Conservation (phyloP, 2,329 filamentous ascomycete genomes). For the Trichoderma sp. region DNA sequence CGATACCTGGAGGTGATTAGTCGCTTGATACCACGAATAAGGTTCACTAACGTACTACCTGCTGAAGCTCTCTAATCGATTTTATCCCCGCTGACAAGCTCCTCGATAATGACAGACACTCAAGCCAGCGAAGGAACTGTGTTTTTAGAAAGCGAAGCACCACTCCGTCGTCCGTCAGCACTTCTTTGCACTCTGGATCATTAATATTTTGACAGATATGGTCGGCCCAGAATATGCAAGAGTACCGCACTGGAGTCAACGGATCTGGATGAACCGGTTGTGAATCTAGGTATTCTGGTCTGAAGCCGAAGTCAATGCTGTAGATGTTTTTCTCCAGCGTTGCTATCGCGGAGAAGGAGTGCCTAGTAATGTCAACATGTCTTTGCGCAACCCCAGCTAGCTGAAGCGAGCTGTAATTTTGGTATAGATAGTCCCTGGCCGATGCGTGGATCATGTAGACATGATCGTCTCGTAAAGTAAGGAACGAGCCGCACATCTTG, state of each 20-base stretch:
- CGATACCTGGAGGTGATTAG: background rate
- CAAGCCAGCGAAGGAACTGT: background rate
- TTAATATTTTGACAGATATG: background rate
- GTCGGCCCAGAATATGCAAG: background rate
- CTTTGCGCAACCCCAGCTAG: background rate
- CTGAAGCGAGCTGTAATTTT: background rate
- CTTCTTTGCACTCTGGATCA: background rate
- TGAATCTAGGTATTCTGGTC: background rate
- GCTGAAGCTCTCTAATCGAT: background rate
- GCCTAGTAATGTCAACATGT: background rate
- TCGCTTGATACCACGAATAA: background rate
- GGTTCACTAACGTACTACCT: background rate
- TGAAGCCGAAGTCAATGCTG: background rate
- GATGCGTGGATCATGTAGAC: background rate
- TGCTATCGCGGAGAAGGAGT: background rate
- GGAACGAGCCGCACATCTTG: background rate
- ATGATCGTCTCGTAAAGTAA: background rate
- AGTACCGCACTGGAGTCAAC: background rate
- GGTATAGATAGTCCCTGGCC: background rate
- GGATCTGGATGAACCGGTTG: background rate
- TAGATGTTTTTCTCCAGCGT: background rate
- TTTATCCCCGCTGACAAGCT: background rate
- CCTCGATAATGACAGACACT: background rate
- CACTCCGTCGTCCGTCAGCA: background rate
- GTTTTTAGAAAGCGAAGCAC: background rate